Evolutionary conservation across 2,329 filamentous ascomycete genomes (phyloP), one percentile per base, ranked within the genome.

Genomic region (Lachnellula arida): DNA sequence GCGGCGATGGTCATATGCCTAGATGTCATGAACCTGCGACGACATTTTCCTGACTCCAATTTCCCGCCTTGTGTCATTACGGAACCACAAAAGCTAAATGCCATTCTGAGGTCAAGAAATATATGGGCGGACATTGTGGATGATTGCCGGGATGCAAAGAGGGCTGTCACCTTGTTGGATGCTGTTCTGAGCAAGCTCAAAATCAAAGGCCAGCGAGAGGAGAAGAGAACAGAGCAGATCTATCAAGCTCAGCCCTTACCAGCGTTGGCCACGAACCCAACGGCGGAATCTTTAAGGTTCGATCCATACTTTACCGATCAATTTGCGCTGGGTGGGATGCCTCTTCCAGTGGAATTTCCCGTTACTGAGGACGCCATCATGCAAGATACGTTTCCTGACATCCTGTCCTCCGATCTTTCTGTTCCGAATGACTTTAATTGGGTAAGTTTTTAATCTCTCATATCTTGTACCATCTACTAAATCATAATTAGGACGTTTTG

Each of bases 1-100:
- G 82, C 82, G 0, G 77, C 80, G 55, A 82, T 84, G 76, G 75
- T 86, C 9, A 63, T 87, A 4, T 85, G 81, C 58, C 69, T 87
- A 32, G 61, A 66, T 52, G n/a, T 67, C 2, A 62, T 64, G 53
- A 60, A 50, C 32, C 58, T 58, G 23, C 53, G 50, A n/a, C 22
- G 43, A n/a, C 28, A 28, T 0, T 44, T 43, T 5, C n/a, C 17
- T 8, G 15, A 22, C n/a, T 34, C 15, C 7, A 39, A 40, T 22
- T 43, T 58, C 14, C 46, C 53, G 8, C 53, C 55, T n/a, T 64
- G 58, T 42, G 25, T 55, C n/a, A 55, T 64, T n/a, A 47, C 51
- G 4, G 55, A 60, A 28, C 47, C 28, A 4, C 54, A 61, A 6
- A 68, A 67, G 25, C 22, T 67, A 3, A 49, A 61, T 19, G 58